Percentiles rank a stretch among this genome's conserved stretches.
These are phyloP conservation scores for Trichosanthes cucumerina DNA, from an alignment of 306 rosid species.

Conservation along the genomic window DNA sequence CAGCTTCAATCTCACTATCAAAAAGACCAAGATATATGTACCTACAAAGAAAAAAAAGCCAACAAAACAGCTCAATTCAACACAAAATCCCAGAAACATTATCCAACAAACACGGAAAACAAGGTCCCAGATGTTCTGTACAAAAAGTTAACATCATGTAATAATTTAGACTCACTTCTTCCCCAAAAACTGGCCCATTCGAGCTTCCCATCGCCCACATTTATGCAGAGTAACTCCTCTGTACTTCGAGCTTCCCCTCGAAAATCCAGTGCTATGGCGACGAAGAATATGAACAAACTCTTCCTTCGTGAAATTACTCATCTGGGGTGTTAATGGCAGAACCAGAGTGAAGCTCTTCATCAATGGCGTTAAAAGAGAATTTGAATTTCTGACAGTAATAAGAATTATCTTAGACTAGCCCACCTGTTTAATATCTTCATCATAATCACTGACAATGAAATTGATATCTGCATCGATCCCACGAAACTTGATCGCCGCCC, in stretches of 20 bases:
- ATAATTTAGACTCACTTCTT: slow-evolving; percentile 52
- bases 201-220: slow-evolving; percentile 99
- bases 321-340: slow-evolving; percentile 31
- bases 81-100: not conserved
- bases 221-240: slow-evolving; percentile 95
- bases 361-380: slow-evolving; percentile 5
- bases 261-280: slow-evolving; percentile 85
- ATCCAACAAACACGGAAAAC: slow-evolving; percentile 1
- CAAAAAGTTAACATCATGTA: not conserved
- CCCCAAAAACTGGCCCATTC: slow-evolving; percentile 94
- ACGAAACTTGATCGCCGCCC: slow-evolving; percentile 92
- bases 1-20: slow-evolving; percentile 89
- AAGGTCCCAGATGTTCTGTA: not conserved
- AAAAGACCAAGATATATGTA: slow-evolving; percentile 91
- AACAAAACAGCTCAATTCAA: slow-evolving; percentile 19
- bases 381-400: not conserved
- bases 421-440: slow-evolving; percentile 84
- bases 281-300: slow-evolving; percentile 88
- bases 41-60: slow-evolving; percentile 29
- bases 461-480: slow-evolving; percentile 91
- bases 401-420: not conserved
- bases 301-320: slow-evolving; percentile 73
- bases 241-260: slow-evolving; percentile 86
- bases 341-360: not conserved
- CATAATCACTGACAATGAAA: slow-evolving; percentile 69